Conservation (phyloP, 208 protist genomes). For the Leishmania aethiopica region DNA sequence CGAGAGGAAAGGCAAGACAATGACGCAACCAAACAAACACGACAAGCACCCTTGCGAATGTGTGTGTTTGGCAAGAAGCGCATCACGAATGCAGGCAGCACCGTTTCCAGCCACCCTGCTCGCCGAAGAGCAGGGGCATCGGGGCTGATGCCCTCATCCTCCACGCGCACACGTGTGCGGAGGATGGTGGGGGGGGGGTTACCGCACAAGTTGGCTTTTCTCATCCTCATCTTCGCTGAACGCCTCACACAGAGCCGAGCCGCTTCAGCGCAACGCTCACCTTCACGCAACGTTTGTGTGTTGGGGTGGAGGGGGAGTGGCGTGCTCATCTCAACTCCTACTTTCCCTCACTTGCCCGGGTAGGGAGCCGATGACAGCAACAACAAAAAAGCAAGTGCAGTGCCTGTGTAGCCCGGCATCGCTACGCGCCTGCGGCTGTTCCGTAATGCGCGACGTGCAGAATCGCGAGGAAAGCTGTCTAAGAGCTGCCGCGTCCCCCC, state of each 20-base stretch:
- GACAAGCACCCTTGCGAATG: neutral
- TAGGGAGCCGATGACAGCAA: neutral
- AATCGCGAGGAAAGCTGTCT: neutral
- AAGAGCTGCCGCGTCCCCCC: neutral
- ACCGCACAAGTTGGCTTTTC: neutral
- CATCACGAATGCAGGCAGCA: too few relatives aligned
- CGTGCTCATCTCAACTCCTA: too few relatives aligned
- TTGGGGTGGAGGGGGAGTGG: neutral
- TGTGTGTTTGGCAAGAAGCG: neutral
- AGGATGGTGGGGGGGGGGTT: neutral
- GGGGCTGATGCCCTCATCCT: neutral
- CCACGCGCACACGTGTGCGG: neutral
- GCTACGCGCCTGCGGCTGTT: neutral
- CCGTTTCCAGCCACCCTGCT: too few relatives aligned
- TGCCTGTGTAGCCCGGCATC: neutral
- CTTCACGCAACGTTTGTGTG: too few relatives aligned
- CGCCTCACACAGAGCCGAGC: too few relatives aligned
- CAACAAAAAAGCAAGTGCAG: neutral
- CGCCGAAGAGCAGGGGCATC: too few relatives aligned
- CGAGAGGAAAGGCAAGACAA: neutral
- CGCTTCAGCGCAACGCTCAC: too few relatives aligned
- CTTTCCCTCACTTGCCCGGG: neutral
- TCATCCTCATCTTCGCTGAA: neutral
- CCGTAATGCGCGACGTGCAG: neutral
- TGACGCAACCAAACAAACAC: neutral